Evolutionary conservation across 2,329 filamentous ascomycete genomes (phyloP).

Genomic region (Metarhizium humberi): DNA sequence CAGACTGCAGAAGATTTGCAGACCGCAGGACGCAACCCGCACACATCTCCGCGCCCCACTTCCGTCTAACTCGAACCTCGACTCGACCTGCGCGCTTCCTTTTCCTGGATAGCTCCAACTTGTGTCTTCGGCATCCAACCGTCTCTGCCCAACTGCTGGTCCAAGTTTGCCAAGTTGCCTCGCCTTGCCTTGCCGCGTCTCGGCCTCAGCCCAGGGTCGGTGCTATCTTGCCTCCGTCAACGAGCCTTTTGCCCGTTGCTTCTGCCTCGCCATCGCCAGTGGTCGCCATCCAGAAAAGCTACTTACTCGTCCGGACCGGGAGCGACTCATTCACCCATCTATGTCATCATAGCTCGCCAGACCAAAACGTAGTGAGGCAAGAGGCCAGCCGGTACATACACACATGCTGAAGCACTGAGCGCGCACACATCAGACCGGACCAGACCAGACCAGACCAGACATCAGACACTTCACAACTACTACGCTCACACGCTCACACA

Average conservation of each 20-base stretch:
- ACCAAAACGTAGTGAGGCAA: neutral
- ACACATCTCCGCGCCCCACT: constrained; percentile 1
- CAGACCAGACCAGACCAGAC: too few relatives aligned
- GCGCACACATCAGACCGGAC: too few relatives aligned
- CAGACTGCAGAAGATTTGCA: neutral
- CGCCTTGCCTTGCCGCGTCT: constrained; percentile 5
- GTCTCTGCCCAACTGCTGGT: constrained; percentile 12
- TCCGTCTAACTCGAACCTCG: neutral
- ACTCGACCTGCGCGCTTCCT: constrained; percentile 2
- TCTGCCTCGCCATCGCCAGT: neutral
- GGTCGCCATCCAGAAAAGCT: neutral
- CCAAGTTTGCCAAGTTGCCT: neutral
- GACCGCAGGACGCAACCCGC: neutral
- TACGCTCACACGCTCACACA: neutral
- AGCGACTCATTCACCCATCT: neutral
- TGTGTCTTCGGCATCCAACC: constrained; percentile 2
- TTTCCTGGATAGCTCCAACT: constrained; percentile 6
- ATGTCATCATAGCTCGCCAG: neutral
- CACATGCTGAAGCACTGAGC: neutral
- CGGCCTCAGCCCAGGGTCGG: constrained; percentile 6
- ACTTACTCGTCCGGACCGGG: neutral
- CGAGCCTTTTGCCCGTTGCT: neutral
- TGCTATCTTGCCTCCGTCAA: neutral
- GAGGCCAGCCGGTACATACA: neutral
- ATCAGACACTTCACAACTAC: too few relatives aligned